Percentiles rank a stretch among this genome's conserved stretches.
Evolutionary conservation across 2,329 filamentous ascomycete genomes (phyloP).

Genomic region (Hypoxylon sp.): DNA sequence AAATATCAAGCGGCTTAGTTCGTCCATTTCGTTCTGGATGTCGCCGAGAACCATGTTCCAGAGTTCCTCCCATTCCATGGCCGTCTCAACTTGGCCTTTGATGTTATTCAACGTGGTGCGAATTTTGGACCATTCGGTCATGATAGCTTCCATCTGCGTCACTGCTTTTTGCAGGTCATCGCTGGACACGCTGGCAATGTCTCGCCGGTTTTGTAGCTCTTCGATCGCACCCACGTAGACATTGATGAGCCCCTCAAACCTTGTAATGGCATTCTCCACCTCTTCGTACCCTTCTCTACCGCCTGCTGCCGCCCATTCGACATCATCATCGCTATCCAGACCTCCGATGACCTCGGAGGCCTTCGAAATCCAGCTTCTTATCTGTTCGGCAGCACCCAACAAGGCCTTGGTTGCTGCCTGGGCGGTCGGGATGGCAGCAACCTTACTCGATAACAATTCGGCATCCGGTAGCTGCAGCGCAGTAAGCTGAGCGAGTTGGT

Average conservation of each 20-base stretch:
- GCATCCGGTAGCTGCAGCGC: conserved; percentile 91
- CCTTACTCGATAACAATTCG: conserved; percentile 82
- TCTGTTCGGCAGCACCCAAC: conserved; percentile 90
- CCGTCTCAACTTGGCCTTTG: conserved; percentile 92
- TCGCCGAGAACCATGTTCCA: conserved; percentile 95
- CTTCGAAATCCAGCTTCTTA: conserved; percentile 92
- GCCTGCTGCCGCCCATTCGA: conserved; percentile 94
- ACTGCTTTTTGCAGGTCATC: conserved; percentile 82
- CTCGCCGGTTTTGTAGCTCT: conserved; percentile 81
- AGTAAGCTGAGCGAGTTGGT: conserved; percentile 91
- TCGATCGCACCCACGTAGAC: conserved; percentile 97
- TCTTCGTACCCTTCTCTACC: conserved; percentile 84
- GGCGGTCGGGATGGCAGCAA: conserved; percentile 86
- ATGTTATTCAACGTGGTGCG: conserved; percentile 81
- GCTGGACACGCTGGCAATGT: conserved; percentile 78
- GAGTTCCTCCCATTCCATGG: conserved; percentile 99
- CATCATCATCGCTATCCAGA: conserved; percentile 94
- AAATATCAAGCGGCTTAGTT: conserved; percentile 84
- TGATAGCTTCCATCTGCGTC: conserved; percentile 87
- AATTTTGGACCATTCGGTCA: conserved; percentile 87
- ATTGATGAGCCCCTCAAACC: conserved; percentile 90
- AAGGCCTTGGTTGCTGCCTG: conserved; percentile 86
- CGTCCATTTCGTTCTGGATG: conserved; percentile 88
- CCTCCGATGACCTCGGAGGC: conserved; percentile 89
- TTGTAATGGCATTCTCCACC: conserved; percentile 78